These are phyloP conservation scores for Globisporangium apiculatum DNA, from an alignment of 352 stramenopile genomes.

Conservation along the genomic window DNA sequence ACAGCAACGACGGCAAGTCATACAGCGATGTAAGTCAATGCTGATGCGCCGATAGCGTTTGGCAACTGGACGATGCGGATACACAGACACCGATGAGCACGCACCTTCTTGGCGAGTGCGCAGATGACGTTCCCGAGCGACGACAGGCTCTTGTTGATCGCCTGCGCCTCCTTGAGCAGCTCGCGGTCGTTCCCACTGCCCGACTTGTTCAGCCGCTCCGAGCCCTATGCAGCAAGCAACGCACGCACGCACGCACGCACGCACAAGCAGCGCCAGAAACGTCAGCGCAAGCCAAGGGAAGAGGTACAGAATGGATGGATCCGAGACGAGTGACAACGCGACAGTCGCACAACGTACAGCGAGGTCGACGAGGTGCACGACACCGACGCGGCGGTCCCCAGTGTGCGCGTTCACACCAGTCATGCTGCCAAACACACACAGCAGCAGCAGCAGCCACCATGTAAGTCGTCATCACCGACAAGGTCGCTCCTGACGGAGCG, in stretches of 20 bases:
- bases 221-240: constrained; percentile 32
- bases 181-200: constrained; percentile 70
- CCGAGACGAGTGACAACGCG: neutral
- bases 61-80: neutral
- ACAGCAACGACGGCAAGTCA: neutral
- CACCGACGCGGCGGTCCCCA: constrained; percentile 42
- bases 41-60: too few relatives aligned
- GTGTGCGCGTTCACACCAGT: constrained; percentile 56
- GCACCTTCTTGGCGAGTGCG: constrained; percentile 75
- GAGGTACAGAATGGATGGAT: too few relatives aligned
- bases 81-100: constrained; percentile 3
- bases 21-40: neutral
- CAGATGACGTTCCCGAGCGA: constrained; percentile 79
- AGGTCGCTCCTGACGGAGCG: neutral
- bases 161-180: constrained; percentile 75
- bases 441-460: neutral
- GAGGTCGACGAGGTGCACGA: constrained; percentile 79
- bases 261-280: too few relatives aligned
- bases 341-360: constrained; percentile 27
- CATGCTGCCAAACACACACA: constrained; percentile 22
- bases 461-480: too few relatives aligned
- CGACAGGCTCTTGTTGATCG: constrained; percentile 87
- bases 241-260: too few relatives aligned
- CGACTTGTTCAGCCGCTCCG: constrained; percentile 74
- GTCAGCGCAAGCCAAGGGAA: too few relatives aligned